Evolutionary conservation across 2,329 filamentous ascomycete species (phyloP).

Genomic region (Fusarium tricinctum): DNA sequence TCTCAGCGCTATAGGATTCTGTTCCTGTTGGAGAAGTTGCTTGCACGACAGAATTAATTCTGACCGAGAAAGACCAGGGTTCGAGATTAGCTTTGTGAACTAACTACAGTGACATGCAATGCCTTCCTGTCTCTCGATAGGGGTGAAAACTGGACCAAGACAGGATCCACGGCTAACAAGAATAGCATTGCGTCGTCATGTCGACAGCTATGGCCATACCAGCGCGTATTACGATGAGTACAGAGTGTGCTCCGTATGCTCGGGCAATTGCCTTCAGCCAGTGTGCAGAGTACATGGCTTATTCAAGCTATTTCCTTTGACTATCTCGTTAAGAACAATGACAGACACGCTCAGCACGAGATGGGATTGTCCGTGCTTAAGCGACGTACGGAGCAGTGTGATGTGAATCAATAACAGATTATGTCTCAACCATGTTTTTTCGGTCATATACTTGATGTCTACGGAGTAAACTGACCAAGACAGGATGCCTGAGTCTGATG

Average conservation of each 20-base stretch:
- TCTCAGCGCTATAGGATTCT: conserved; percentile 3
- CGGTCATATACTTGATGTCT: neutral
- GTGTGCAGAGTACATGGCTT: conserved; percentile 13
- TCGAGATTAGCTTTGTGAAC: conserved; percentile 5
- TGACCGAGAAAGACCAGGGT: conserved; percentile 3
- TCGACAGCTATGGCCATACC: conserved; percentile 30
- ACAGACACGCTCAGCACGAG: conserved; percentile 15
- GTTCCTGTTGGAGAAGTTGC: conserved; percentile 4
- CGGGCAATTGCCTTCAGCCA: conserved; percentile 12
- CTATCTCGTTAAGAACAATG: conserved; percentile 21
- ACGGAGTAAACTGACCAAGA: neutral
- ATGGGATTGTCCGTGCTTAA: conserved; percentile 16
- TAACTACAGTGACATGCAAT: conserved; percentile 1
- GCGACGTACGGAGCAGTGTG: neutral
- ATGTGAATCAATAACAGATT: conserved; percentile 9
- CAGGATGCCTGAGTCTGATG: neutral
- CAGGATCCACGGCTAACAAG: conserved; percentile 21
- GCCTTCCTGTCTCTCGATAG: conserved; percentile 21
- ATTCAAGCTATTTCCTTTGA: conserved; percentile 11
- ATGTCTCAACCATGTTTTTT: conserved; percentile 3
- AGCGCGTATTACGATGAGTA: conserved; percentile 4
- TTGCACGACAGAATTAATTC: conserved; percentile 2
- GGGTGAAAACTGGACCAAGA: conserved; percentile 20
- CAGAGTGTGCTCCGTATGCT: neutral
- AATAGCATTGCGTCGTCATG: conserved; percentile 33